Base-by-base conservation (phyloP, 805 yeast genomes). In the Candida ponderosae region DNA sequence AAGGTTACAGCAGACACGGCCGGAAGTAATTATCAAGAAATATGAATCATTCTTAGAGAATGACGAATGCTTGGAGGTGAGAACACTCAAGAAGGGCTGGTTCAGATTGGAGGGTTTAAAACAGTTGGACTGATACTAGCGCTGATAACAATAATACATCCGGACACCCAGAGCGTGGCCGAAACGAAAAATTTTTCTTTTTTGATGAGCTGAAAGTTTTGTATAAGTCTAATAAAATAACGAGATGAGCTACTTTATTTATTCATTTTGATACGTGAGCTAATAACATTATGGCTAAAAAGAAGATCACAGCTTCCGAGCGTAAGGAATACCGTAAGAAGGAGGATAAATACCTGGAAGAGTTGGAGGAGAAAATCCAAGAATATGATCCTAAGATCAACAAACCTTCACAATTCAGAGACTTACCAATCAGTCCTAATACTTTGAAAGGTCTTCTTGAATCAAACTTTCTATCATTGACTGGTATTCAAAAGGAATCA, bases 401-500 rank as follows among this genome's bases (percentile, higher is more conserved):
- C 3, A 58, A 60, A 18, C 54, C 70, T 4, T 55, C 70, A 4
- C 77, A 75, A 44, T 88, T 88, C 55, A 68, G 70, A 36, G 89
- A 89, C 40, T 67, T 89, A n/a, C 96, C 97, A 8, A 56, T 89
- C 21, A 72, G 88, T 4, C 54, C 63, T 8, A 64, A 66, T 4
- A 81, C 95, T 13, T 48, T 79, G 11, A 70, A 70, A 42, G 97
- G 97, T 2, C 62, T 93, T 30, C 76, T 73, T 41, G 84, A 77
- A 38, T 70, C 94, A n/a, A 81, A 86, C 36, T 93, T 81, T 56
- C 68, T 83, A 2, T 70, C 76, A 10, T 59, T 89, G 65, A 93
- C 98, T 0, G 95, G 84, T 31, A 85, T 93, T 40, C 99, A 93
- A 52, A 75, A 71, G 42, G 77, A 76, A 34, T 68, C 96, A 6